A percentile compares a stretch with the other conserved stretches of the same genome.
phyloP scores from a whole-genome alignment of 306 rosid genomes.

The Begonia masoniana region DNA sequence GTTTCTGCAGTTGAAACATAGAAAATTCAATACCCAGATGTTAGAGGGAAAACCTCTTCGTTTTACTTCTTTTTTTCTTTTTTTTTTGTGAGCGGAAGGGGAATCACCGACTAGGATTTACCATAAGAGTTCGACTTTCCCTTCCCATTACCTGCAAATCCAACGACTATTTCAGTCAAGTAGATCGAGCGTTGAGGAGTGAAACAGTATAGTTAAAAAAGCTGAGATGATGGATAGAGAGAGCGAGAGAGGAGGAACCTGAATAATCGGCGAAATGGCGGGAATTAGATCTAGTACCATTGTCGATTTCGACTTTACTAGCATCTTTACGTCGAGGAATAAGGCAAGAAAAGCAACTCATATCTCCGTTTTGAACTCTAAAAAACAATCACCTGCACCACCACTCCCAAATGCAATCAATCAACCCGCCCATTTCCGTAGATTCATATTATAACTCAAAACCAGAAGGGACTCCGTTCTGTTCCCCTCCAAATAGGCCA shows the following conservation, averaged over 20 bases:
- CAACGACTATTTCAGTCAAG: not conserved
- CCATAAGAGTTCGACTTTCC: constrained; percentile 13
- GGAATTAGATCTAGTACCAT: constrained; percentile 18
- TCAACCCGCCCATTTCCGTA: too few relatives aligned
- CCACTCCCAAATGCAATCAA: not conserved
- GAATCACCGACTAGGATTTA: not conserved
- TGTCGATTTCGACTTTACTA: constrained; percentile 32
- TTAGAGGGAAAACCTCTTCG: too few relatives aligned
- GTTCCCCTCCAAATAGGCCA: too few relatives aligned
- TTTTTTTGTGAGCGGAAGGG: too few relatives aligned
- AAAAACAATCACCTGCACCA: constrained; percentile 3
- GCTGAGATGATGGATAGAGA: not conserved
- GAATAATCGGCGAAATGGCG: constrained; percentile 10
- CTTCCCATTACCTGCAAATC: constrained; percentile 29
- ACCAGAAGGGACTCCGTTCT: too few relatives aligned
- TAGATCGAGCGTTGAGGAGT: too few relatives aligned
- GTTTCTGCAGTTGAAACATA: constrained; percentile 19
- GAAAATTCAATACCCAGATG: constrained; percentile 4
- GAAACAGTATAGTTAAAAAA: not conserved
- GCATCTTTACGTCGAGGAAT: constrained; percentile 26
- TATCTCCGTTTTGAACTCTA: constrained; percentile 3
- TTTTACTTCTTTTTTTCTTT: too few relatives aligned
- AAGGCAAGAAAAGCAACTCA: constrained; percentile 45
- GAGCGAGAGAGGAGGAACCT: constrained; percentile 8
- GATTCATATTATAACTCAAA: too few relatives aligned